These are phyloP conservation scores for Artemisia tridentata DNA, from an alignment of 129 eudicot genomes.

Conservation along the genomic window DNA sequence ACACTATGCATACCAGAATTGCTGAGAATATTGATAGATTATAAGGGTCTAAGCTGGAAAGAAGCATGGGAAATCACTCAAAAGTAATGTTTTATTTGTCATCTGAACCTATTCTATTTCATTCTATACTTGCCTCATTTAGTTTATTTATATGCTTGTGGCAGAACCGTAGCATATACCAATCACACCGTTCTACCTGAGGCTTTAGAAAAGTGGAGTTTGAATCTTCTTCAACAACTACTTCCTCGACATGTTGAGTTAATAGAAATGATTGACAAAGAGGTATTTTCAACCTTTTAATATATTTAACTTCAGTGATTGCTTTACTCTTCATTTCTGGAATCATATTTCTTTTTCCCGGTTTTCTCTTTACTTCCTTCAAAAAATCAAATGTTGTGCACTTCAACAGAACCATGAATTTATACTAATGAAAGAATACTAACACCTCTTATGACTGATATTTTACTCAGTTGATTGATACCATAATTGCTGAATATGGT, in stretches of 20 bases:
- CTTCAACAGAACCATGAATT: neutral
- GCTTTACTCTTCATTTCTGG: neutral
- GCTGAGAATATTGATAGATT: constrained; percentile 66
- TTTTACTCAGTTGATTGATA: constrained; percentile 50
- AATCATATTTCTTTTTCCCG: constrained; percentile 5
- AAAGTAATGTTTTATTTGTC: constrained; percentile 35
- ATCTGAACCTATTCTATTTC: neutral
- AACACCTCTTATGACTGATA: constrained; percentile 8
- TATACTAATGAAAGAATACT: neutral
- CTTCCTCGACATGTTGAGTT: constrained; percentile 94
- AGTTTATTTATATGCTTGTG: neutral
- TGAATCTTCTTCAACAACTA: constrained; percentile 56
- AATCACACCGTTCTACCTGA: constrained; percentile 94
- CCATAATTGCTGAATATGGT: constrained; percentile 72
- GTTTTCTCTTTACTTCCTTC: neutral
- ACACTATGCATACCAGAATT: constrained; percentile 88
- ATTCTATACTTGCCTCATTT: neutral
- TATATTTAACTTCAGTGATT: neutral
- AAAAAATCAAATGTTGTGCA: neutral
- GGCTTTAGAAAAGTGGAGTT: constrained; percentile 93
- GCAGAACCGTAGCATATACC: constrained; percentile 86
- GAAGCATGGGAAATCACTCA: constrained; percentile 87
- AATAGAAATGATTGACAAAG: constrained; percentile 61
- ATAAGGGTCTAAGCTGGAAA: constrained; percentile 75
- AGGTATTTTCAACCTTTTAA: constrained; percentile 34